A percentile compares a stretch with the other conserved stretches of the same genome.
Evolutionary conservation across 345 rosid species (phyloP).

Genomic region (Camelina sativa): DNA sequence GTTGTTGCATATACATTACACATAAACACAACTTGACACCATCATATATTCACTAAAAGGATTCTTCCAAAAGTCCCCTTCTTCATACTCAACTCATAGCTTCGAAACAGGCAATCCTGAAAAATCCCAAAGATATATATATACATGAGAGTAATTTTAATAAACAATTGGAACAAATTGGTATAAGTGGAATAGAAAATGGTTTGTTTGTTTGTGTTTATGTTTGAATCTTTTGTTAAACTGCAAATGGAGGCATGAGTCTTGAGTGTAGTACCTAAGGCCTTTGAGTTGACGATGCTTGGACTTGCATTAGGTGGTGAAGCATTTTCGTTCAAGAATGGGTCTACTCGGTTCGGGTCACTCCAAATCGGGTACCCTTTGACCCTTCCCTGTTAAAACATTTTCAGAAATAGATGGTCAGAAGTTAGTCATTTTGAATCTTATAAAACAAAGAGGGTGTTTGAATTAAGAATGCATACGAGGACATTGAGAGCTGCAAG

Average conservation of each 20-base stretch:
- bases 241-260: background rate
- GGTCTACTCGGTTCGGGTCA: slow-evolving; percentile 74
- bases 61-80: slow-evolving; percentile 14
- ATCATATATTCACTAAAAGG: slow-evolving; percentile 16
- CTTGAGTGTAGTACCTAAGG: slow-evolving; percentile 53
- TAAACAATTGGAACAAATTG: background rate
- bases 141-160: slow-evolving; percentile 3
- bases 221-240: background rate
- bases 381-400: slow-evolving; percentile 68
- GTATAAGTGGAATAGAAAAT: background rate
- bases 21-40: slow-evolving; percentile 33
- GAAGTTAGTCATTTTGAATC: background rate
- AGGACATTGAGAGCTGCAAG: slow-evolving; percentile 91
- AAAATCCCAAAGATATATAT: slow-evolving; percentile 4
- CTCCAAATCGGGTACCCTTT: slow-evolving; percentile 93
- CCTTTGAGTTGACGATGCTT: slow-evolving; percentile 89
- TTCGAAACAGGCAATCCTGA: slow-evolving; percentile 89
- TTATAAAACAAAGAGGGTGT: background rate
- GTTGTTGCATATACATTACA: slow-evolving; percentile 27
- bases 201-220: slow-evolving; percentile 1
- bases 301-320: slow-evolving; percentile 87
- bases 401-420: slow-evolving; percentile 21
- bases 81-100: slow-evolving; percentile 53
- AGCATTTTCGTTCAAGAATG: slow-evolving; percentile 76
- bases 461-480: slow-evolving; percentile 49